A percentile compares a stretch with the other conserved stretches of the same genome.
Evolutionary conservation across 225 moss, liverwort and hornwort species (phyloP).

Genomic region (Pseudoscleropodium purum): DNA sequence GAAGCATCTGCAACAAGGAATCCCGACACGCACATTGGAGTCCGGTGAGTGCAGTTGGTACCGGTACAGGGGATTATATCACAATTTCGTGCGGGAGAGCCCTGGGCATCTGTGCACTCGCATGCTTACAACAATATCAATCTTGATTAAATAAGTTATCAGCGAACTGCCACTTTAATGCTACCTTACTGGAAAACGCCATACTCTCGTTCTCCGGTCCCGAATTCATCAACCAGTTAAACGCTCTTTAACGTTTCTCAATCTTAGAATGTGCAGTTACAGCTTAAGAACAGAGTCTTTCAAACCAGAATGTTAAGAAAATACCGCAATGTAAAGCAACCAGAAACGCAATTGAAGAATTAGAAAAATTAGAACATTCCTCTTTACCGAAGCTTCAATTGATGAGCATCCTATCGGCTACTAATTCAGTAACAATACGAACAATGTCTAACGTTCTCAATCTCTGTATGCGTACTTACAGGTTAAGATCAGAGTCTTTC

Average conservation of each 20-base stretch:
- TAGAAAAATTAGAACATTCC: too few relatives aligned
- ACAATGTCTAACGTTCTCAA: background rate
- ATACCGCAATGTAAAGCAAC: background rate
- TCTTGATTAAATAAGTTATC: background rate
- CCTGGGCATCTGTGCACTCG: slow-evolving; percentile 19
- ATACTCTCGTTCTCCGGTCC: background rate
- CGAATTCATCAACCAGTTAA: background rate
- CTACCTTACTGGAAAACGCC: background rate
- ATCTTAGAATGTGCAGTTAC: background rate
- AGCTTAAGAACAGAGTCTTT: background rate
- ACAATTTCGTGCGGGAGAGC: slow-evolving; percentile 16
- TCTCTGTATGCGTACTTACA: background rate
- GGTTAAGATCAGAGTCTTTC: background rate
- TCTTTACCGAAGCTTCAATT: too few relatives aligned
- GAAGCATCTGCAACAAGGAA: slow-evolving; percentile 17
- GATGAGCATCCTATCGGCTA: too few relatives aligned
- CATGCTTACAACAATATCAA: background rate
- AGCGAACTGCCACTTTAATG: background rate
- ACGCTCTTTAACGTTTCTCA: background rate
- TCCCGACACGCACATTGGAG: slow-evolving; percentile 4
- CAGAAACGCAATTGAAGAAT: background rate
- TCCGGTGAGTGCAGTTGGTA: background rate
- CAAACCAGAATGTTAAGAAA: background rate
- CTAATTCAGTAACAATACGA: background rate
- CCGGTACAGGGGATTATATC: slow-evolving; percentile 15